phyloP scores from a whole-genome alignment of 306 rosid species.

The Cotoneaster glaucophyllus region DNA sequence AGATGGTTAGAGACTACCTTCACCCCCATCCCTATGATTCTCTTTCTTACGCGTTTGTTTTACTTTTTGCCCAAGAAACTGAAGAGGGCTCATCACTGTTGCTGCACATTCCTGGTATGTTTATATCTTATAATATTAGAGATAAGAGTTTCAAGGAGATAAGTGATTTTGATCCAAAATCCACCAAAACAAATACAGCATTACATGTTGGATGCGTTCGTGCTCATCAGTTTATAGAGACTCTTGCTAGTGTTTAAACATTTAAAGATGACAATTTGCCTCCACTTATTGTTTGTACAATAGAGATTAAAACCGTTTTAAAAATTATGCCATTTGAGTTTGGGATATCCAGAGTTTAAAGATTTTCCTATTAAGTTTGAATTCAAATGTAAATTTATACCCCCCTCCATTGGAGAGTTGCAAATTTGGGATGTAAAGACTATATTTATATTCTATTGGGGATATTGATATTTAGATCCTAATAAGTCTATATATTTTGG shows the following conservation, averaged over 20 bases:
- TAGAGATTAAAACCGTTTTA: neutral
- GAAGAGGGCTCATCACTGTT: slow-evolving; percentile 13
- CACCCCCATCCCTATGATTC: neutral
- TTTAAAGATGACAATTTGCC: neutral
- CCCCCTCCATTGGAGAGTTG: neutral
- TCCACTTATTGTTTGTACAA: neutral
- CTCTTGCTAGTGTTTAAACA: slow-evolving; percentile 5
- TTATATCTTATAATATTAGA: slow-evolving; percentile 6
- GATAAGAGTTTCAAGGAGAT: slow-evolving; percentile 9
- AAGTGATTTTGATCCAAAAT: neutral
- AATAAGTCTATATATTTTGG: no score
- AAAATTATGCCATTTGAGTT: neutral
- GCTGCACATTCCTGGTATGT: slow-evolving; percentile 19
- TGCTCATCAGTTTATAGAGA: slow-evolving; percentile 15
- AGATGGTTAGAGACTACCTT: neutral
- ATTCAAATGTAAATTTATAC: no score
- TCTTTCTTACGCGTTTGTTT: slow-evolving; percentile 1
- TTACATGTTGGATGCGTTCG: slow-evolving; percentile 1
- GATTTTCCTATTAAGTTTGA: neutral
- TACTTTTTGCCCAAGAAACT: slow-evolving; percentile 6
- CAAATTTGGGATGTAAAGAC: no score
- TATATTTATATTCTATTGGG: no score
- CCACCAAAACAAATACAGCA: neutral
- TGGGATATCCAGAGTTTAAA: neutral
- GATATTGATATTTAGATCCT: no score